Evolutionary conservation across 2,329 filamentous ascomycete species (phyloP), one percentile per base, ranked within the genome.

Genomic region (Fusarium bulbicola): DNA sequence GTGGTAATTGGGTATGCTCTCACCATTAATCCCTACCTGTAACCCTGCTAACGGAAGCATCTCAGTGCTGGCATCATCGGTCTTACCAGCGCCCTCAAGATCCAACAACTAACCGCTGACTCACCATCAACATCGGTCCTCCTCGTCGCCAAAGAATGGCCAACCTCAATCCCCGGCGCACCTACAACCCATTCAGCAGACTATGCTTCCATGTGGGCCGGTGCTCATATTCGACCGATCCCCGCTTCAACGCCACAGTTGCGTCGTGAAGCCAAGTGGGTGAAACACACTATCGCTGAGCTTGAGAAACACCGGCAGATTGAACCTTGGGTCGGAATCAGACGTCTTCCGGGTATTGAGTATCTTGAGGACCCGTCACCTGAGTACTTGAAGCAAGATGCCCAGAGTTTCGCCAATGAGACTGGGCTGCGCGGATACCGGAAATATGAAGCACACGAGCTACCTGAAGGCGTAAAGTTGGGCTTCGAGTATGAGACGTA

Each of bases 121-220:
- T 57, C 58, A 11, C 26, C 36, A 13, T 28, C 56, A 15, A 60
- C 68, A 30, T 56, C 70, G 1, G 65, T 82, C 0, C 65, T 81
- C 7, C 60, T 82, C 12, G 76, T 79, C 5, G 75, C 81, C 5
- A 76, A 77, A 37, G 81, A 82, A 76, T 82, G 81, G 81, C 81
- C 81, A 13, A 77, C 71, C 12, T 80, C 79, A 21, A 79, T 81
- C 4, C 79, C 80, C 1, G 80, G 80, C 1, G 77, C 78, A 1
- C 78, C 80, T 0, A 59, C 70, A 4, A 16, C 53, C 4, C 80
- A 80, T 59, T 82, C 81, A 0, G 70, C 74, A 28, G 76, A 89
- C 80, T 90, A 85, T 76, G 86, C 88, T 20, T 89, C 88, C 36
- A 87, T 87, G 58, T 89, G 87, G 87, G 88, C 84, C 40, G 88